Evolutionary conservation across 176 grass and related monocot genomes (phyloP), one percentile per base, ranked within the genome.

Genomic region (Eremochloa ophiuroides): DNA sequence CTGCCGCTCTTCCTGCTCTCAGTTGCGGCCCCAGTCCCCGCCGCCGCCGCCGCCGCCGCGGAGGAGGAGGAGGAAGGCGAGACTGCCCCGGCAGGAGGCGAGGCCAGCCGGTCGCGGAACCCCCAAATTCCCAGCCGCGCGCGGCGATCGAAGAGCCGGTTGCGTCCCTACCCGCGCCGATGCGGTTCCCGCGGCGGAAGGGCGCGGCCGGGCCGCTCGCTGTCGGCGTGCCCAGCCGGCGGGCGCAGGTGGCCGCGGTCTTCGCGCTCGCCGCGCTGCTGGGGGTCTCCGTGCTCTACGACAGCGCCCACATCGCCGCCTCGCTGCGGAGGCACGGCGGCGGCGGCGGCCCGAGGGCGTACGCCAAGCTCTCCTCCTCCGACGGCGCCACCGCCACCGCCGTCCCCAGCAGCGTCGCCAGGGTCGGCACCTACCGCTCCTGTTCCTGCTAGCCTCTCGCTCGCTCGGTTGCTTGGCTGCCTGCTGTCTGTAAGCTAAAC

Each of bases 231-330:
- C 83, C 75, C 67, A 91, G 83, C 83, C 50, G 89, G 7, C 76
- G 87, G 65, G 58, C 42, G 69, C 92, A 90, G 65, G 60, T 94
- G 50, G 90, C 89, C 13, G 89, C 92, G 4, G 83, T 94, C 16
- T 89, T 94, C 78, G 84, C 84, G 61, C 83, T 90, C 59, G 84
- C 84, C 17, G 20, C 6, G 31, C 79, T 90, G 67, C 83, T 90
- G 0, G 83, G 59, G 29, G 74, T 90, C 29, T 90, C 88, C 68
- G 83, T 90, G 47, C 84, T 90, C 74, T 90, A 86, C 84, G 84
- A 90, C 74, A 86, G 84, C 88, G 84, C 88, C 20, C 79, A 86
- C 84, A 83, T 90, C 79, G 84, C 84, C 40, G 84, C 83, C 47
- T 86, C 88, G 62, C 84, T 78, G 35, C 78, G 90, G 16, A 53